A percentile compares a stretch with the other conserved stretches of the same genome.
phyloP scores from a whole-genome alignment of 108 stramenopile genomes.

The Pseudonitzschia pungens region DNA sequence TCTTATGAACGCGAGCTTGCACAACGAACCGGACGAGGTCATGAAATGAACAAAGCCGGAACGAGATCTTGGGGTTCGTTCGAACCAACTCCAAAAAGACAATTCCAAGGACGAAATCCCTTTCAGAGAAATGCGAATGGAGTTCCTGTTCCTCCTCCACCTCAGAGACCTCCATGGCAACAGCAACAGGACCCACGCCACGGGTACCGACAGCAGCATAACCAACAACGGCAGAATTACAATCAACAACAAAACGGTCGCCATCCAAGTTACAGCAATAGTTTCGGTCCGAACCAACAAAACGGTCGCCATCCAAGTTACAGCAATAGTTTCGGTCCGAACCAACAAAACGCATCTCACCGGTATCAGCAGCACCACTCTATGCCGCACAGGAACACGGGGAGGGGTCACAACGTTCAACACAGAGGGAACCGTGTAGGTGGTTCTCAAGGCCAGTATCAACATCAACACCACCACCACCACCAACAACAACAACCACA shows the following conservation, averaged over 20 bases:
- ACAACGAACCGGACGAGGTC: conserved; percentile 64
- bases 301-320: neutral
- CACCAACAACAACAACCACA: conserved; percentile 19
- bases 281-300: neutral
- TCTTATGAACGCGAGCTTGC: conserved; percentile 82
- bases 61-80: conserved; percentile 85
- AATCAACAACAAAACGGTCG: neutral
- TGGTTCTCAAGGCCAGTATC: neutral
- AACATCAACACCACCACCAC: conserved; percentile 7
- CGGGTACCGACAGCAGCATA: conserved; percentile 27
- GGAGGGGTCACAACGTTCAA: neutral
- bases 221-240: conserved; percentile 8
- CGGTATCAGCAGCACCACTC: conserved; percentile 18
- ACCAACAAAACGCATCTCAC: conserved; percentile 33
- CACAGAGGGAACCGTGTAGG: neutral
- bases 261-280: conserved; percentile 6
- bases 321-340: neutral
- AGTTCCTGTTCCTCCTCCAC: conserved; percentile 34
- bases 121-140: conserved; percentile 26
- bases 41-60: conserved; percentile 83
- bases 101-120: conserved; percentile 45
- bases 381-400: neutral
- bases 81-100: conserved; percentile 77
- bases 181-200: conserved; percentile 24
- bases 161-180: conserved; percentile 38